Base-by-base conservation (phyloP, 2,329 filamentous ascomycete genomes). In the Basipetospora sp. region DNA sequence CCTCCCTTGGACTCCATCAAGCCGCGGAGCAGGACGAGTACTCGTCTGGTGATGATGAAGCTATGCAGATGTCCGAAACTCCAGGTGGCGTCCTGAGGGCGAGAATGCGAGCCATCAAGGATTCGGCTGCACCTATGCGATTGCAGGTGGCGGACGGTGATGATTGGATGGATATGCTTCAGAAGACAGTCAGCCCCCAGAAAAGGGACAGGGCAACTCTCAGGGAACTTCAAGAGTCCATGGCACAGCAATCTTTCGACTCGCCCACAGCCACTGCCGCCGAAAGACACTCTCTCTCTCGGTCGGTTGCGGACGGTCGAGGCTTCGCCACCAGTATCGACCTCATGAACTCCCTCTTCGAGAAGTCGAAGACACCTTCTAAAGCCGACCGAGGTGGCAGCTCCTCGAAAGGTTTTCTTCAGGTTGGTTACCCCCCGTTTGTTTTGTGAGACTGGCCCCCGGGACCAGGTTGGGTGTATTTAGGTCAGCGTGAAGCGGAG, bases 271-370 rank as follows among this genome's bases (percentile, higher is more conserved):
- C 48, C 1, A 45, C 48, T 11, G 43, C 17, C 18, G 30, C 27
- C n/a, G 18, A 34, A n/a, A 40, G 27, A 25, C 31, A 18, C 10
- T 16, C 19, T 10, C 17, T 30, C 19, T 26, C 36, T 4, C 18
- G 31, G 9, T 13, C 18, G 9, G 31, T 39, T 14, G 26, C 40
- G 8, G 39, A 41, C 26, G 22, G 22, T 20, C 73, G 74, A 45
- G 78, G 80, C 1, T 88, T 94, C 57, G 72, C 77, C 15, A 94
- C 81, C 15, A 87, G 82, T 51, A 93, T 96, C 60, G 90, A 94
- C 63, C 65, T 94, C 54, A 94, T 94, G 85, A 88, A 93, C 54
- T 93, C 85, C 34, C 65, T 94, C 40, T 94, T 92, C 58, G 80
- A 82, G 55, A 74, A 80, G 58, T 69, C 76, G 44, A 75, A 72